Conservation (phyloP, 371 early-diverging fungal genomes). For the Blastocladiella emersonii region DNA sequence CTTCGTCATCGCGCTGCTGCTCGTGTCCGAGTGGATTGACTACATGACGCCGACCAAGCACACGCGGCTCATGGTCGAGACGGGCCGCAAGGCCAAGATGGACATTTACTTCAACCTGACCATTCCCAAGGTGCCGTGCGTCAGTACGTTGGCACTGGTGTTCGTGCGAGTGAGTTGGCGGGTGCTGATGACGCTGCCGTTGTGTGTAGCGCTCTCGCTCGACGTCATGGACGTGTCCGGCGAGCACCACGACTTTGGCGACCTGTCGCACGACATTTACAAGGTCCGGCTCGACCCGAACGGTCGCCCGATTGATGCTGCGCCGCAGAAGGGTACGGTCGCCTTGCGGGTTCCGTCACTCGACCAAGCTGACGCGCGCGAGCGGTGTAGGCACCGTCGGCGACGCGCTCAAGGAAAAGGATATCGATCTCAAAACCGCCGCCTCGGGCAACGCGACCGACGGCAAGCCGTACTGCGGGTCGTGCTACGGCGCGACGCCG, state of each 20-base stretch:
- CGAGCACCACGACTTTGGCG: conserved; percentile 54
- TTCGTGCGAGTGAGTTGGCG: too few species aligned
- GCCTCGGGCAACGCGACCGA: conserved; percentile 8
- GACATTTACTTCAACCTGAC: conserved; percentile 77
- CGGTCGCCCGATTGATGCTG: conserved; percentile 7
- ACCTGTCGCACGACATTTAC: conserved; percentile 59
- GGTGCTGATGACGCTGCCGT: too few species aligned
- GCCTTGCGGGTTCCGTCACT: too few species aligned
- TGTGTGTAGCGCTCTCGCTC: too few species aligned
- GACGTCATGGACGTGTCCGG: conserved; percentile 93
- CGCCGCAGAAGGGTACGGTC: conserved; percentile 23
- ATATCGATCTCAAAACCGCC: too few species aligned
- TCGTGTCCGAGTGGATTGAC: conserved; percentile 65
- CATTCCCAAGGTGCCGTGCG: conserved; percentile 81
- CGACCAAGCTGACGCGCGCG: too few species aligned
- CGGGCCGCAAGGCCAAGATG: conserved; percentile 73
- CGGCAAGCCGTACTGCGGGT: conserved; percentile 61
- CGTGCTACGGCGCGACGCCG: conserved; percentile 65
- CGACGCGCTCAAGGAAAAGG: background rate
- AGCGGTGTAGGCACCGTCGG: too few species aligned
- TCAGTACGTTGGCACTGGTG: conserved; percentile 34
- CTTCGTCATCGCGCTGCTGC: conserved; percentile 51
- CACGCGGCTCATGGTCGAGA: conserved; percentile 72
- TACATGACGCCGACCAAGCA: conserved; percentile 51
- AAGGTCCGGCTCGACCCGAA: conserved; percentile 58